A percentile compares a stretch with the other conserved stretches of the same genome.
Evolutionary conservation across 1,139 yeast species (phyloP).

Genomic region (Neolecta irregularis): DNA sequence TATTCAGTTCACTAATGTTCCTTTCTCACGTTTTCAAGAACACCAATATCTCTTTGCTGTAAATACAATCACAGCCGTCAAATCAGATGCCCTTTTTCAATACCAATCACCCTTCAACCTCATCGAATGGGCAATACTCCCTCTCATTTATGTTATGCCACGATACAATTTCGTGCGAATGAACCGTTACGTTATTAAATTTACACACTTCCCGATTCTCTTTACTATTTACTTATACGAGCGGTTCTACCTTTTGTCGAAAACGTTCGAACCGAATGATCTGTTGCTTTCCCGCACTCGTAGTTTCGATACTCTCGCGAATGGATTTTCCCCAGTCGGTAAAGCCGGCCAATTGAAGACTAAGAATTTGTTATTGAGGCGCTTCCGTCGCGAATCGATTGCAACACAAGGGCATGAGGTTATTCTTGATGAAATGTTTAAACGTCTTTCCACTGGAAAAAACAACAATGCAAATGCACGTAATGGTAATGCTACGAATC

Average conservation of each 20-base stretch:
- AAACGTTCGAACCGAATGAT: slow-evolving; percentile 10
- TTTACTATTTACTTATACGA: slow-evolving; percentile 25
- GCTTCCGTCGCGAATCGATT: not conserved
- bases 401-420: not conserved
- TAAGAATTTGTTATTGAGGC: not conserved
- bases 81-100: slow-evolving; percentile 27
- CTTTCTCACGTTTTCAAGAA: slow-evolving; percentile 16
- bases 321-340: not conserved
- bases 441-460: not conserved
- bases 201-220: slow-evolving; percentile 27
- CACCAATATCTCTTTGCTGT: slow-evolving; percentile 28
- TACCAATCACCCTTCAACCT: slow-evolving; percentile 28
- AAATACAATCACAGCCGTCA: slow-evolving; percentile 28
- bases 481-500: not conserved
- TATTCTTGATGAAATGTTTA: slow-evolving; percentile 1
- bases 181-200: slow-evolving; percentile 25
- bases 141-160: slow-evolving; percentile 24
- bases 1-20: not conserved
- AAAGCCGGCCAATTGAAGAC: not conserved
- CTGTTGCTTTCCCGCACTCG: not conserved
- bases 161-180: slow-evolving; percentile 22
- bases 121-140: slow-evolving; percentile 24
- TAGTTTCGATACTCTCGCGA: not conserved
- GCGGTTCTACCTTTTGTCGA: slow-evolving; percentile 17
- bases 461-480: not conserved